phyloP scores from a whole-genome alignment of 208 protist genomes.

The Blastocrithidia nonstop region DNA sequence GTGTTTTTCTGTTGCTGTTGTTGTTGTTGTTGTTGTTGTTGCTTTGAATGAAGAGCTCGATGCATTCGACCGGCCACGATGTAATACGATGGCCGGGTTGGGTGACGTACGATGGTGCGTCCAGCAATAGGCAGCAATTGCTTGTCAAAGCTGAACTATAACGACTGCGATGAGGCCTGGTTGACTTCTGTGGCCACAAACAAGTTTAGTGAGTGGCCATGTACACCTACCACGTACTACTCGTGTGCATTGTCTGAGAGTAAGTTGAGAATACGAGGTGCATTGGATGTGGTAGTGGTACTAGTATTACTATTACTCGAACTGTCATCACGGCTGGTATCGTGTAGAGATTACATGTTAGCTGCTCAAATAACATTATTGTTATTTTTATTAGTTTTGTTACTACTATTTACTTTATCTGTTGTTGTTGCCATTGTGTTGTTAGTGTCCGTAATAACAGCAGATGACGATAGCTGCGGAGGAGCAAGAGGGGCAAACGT shows the following conservation, averaged over 20 bases:
- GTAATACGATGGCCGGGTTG: conserved; percentile 36
- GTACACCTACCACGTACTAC: conserved; percentile 40
- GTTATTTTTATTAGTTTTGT: conserved; percentile 4
- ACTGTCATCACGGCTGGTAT: background rate
- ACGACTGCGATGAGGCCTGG: conserved; percentile 8
- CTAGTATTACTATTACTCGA: background rate
- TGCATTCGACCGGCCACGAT: conserved; percentile 49
- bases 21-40: conserved; percentile 17
- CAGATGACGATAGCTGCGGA: conserved; percentile 2
- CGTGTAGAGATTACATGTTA: conserved; percentile 7
- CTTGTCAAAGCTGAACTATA: conserved; percentile 60
- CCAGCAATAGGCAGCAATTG: conserved; percentile 43
- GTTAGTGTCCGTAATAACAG: conserved; percentile 1
- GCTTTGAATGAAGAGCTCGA: conserved; percentile 23
- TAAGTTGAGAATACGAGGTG: too few relatives aligned
- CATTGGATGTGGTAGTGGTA: too few relatives aligned
- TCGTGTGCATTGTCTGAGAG: conserved; percentile 32
- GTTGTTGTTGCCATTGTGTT: background rate
- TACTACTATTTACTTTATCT: conserved; percentile 4
- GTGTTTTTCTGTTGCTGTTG: too few relatives aligned
- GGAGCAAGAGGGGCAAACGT: conserved; percentile 48
- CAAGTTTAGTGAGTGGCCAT: conserved; percentile 46
- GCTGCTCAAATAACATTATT: conserved; percentile 3
- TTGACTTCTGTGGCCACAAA: background rate
- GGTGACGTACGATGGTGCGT: conserved; percentile 46